Conservation (phyloP, 495 filamentous ascomycete species). For the Penicillium malachiteum region DNA sequence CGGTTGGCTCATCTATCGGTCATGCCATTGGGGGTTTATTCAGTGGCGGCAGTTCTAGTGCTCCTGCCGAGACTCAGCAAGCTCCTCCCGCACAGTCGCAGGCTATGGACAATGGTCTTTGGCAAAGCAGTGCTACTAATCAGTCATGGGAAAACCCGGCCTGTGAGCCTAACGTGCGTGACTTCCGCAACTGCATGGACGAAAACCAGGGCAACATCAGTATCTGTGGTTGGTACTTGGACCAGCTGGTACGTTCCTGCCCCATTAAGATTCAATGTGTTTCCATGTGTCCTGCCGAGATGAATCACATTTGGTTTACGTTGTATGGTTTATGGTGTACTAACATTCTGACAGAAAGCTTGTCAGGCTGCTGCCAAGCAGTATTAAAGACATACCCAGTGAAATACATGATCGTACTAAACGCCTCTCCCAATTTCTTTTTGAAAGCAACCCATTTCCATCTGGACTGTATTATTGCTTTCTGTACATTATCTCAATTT, state of each 20-base stretch:
- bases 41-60: constrained; percentile 61
- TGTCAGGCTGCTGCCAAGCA: constrained; percentile 87
- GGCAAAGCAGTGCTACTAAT: constrained; percentile 54
- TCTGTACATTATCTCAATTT: constrained; percentile 34
- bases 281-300: not conserved
- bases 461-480: constrained; percentile 22
- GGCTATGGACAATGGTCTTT: constrained; percentile 49
- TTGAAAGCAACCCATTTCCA: constrained; percentile 17
- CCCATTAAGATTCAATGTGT: not conserved
- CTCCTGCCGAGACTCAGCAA: constrained; percentile 57
- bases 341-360: constrained; percentile 63
- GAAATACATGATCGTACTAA: constrained; percentile 4
- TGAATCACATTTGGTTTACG: not conserved
- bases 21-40: constrained; percentile 89
- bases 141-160: constrained; percentile 48
- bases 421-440: constrained; percentile 5
- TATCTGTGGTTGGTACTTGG: constrained; percentile 96
- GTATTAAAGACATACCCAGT: constrained; percentile 56
- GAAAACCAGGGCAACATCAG: constrained; percentile 89
- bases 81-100: constrained; percentile 39
- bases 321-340: no score
- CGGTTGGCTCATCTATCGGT: constrained; percentile 90
- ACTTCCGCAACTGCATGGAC: constrained; percentile 94
- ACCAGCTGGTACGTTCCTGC: constrained; percentile 68
- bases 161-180: constrained; percentile 76